Evolutionary conservation across 441 rosid species (phyloP).

Genomic region (Dalechampia spathulata): DNA sequence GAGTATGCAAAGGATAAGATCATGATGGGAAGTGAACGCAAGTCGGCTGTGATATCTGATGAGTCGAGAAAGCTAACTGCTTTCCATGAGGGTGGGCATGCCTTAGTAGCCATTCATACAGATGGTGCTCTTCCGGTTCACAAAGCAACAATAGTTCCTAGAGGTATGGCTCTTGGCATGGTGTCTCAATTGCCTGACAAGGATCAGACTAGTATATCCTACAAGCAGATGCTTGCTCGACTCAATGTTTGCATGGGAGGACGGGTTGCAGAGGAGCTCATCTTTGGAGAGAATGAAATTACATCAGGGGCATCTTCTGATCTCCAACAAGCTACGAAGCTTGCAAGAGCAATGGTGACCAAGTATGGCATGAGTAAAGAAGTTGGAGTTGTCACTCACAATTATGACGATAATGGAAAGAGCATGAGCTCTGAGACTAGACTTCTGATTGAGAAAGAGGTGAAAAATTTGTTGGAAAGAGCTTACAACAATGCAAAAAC

Average conservation of each 20-base stretch:
- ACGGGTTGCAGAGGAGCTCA: slow-evolving; percentile 88
- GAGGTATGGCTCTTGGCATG: slow-evolving; percentile 93
- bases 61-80: slow-evolving; percentile 74
- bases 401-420: slow-evolving; percentile 76
- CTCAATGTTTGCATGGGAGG: slow-evolving; percentile 96
- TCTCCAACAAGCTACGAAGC: slow-evolving; percentile 66
- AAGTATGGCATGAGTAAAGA: slow-evolving; percentile 91
- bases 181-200: slow-evolving; percentile 81
- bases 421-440: slow-evolving; percentile 96
- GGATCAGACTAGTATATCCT: slow-evolving; percentile 61
- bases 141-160: slow-evolving; percentile 94
- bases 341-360: slow-evolving; percentile 87
- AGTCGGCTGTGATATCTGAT: slow-evolving; percentile 83
- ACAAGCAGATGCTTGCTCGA: slow-evolving; percentile 94
- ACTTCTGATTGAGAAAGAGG: slow-evolving; percentile 86
- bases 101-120: slow-evolving; percentile 84
- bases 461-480: slow-evolving; percentile 52
- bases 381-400: slow-evolving; percentile 72
- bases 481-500: slow-evolving; percentile 83
- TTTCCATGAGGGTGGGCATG: slow-evolving; percentile 97
- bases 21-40: slow-evolving; percentile 96
- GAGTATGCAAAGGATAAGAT: slow-evolving; percentile 93
- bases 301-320: slow-evolving; percentile 84
- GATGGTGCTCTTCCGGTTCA: slow-evolving; percentile 93
- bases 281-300: slow-evolving; percentile 87